A percentile compares a stretch with the other conserved stretches of the same genome.
phyloP scores from a whole-genome alignment of 2,329 filamentous ascomycete genomes.

The Penicillium concentricum region DNA sequence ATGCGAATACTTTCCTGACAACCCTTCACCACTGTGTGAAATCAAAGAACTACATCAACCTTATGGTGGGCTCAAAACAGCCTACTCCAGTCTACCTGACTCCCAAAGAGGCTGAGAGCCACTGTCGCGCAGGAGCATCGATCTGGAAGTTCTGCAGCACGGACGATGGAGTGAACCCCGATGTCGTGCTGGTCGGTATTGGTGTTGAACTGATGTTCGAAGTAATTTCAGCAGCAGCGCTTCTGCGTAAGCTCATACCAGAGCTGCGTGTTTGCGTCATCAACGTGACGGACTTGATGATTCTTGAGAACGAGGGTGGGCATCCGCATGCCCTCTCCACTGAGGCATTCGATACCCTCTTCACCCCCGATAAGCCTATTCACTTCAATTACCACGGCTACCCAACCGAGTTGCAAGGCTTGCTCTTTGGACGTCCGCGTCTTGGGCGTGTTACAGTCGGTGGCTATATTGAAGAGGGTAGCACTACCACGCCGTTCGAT shows the following conservation, averaged over 20 bases:
- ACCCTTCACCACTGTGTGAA: conserved; percentile 61
- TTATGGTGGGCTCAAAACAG: conserved; percentile 68
- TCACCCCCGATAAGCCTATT: conserved; percentile 56
- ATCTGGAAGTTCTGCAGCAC: conserved; percentile 64
- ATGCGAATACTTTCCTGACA: conserved; percentile 67
- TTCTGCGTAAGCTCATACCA: conserved; percentile 53
- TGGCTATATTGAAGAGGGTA: conserved; percentile 65
- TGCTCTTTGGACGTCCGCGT: conserved; percentile 59
- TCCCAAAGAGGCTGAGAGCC: conserved; percentile 58
- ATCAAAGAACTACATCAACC: conserved; percentile 64
- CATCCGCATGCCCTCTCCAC: conserved; percentile 60
- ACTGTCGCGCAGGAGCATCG: conserved; percentile 60
- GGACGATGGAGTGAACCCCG: conserved; percentile 55
- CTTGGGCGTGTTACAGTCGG: conserved; percentile 56
- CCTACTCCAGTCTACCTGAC: conserved; percentile 62
- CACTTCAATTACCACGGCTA: conserved; percentile 71
- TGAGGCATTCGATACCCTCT: conserved; percentile 55
- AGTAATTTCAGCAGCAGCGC: conserved; percentile 59
- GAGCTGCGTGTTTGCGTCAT: conserved; percentile 59
- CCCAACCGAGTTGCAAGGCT: conserved; percentile 57
- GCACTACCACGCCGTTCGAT: conserved; percentile 66
- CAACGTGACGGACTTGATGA: conserved; percentile 67
- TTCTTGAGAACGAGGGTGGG: conserved; percentile 54
- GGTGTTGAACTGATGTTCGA: conserved; percentile 67
- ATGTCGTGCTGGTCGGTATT: conserved; percentile 64